Evolutionary conservation across 2,329 filamentous ascomycete species (phyloP), one percentile per base, ranked within the genome.

Genomic region (Dryadomyces quercivorus): DNA sequence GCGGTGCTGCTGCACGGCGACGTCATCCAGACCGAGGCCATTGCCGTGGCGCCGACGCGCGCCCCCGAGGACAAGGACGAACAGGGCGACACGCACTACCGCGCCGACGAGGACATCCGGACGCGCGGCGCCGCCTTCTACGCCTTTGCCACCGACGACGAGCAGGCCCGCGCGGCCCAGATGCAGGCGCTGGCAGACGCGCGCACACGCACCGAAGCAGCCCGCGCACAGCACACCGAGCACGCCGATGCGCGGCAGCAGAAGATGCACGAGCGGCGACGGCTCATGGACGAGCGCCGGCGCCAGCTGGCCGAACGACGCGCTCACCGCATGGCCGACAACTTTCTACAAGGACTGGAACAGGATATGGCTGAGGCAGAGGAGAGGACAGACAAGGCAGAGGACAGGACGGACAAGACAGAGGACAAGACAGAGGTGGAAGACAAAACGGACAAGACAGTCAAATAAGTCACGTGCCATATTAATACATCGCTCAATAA

Each of bases 41-140:
- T 16, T 9, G 12, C 7, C 3, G 15, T 20, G 15, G 43, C 18
- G 47, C 18, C 43, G 21, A 22, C 15, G 50, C 55, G 26, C 3
- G 51, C 12, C n/a, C n/a, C n/a, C n/a, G n/a, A n/a, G n/a, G n/a
- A n/a, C n/a, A n/a, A n/a, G n/a, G n/a, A n/a, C n/a, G 13, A n/a
- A 7, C 16, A 38, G 16, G 5, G 84, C 8, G 80, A 85, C 61
- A 75, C 77, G 63, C 92, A 97, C 70, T 98, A 97, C 69, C 86
- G 96, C 66, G 88, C 88, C 1, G 79, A 80, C 57, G 78, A 77
- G 57, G 93, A 98, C 75, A 82, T 95, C 50, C 76, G 93, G 57
- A 88, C 82, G 47, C 92, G 93, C 63, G 93, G 93, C 4, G 88
- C 87, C 0, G 93, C 88, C 0, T 98, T 97, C 70, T 96, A 90